Evolutionary conservation across 768 basidiomycete species (phyloP).

Genomic region (Dentipellis fragilis): DNA sequence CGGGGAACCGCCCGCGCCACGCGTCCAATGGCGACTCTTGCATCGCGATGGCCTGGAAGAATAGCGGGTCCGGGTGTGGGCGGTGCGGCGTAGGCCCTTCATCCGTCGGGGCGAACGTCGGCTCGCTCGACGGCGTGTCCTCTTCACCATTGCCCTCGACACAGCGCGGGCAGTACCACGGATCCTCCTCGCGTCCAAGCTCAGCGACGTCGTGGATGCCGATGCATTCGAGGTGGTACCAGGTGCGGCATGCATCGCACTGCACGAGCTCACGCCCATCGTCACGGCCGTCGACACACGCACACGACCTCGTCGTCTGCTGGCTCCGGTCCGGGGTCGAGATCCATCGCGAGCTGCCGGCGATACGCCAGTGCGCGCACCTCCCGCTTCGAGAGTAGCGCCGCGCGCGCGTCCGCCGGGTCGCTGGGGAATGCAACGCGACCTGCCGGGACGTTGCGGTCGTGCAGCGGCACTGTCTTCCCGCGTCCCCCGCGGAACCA

Average conservation of each 20-base stretch:
- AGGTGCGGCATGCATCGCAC: constrained; percentile 69
- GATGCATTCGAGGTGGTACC: constrained; percentile 78
- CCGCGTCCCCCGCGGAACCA: constrained; percentile 35
- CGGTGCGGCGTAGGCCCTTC: constrained; percentile 30
- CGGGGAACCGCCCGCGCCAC: constrained; percentile 33
- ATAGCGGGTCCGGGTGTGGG: constrained; percentile 39
- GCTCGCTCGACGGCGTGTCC: constrained; percentile 31
- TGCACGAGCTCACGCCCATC: constrained; percentile 74
- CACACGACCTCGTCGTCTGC: constrained; percentile 48
- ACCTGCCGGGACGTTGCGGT: constrained; percentile 25
- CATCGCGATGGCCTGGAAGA: constrained; percentile 41
- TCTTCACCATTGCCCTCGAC: constrained; percentile 20
- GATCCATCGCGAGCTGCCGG: constrained; percentile 25
- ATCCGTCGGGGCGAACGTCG: constrained; percentile 62
- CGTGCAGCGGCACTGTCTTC: constrained; percentile 49
- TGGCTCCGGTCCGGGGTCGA: constrained; percentile 24
- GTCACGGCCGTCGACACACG: constrained; percentile 53
- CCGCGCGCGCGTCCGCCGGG: constrained; percentile 68
- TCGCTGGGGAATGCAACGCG: constrained; percentile 45
- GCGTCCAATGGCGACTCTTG: constrained; percentile 40
- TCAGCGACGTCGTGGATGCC: constrained; percentile 56
- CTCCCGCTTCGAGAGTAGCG: constrained; percentile 61
- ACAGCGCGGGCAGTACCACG: constrained; percentile 66
- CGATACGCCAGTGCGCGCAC: constrained; percentile 52
- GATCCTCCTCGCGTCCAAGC: constrained; percentile 67